Percentiles rank a stretch among this genome's conserved stretches.
Evolutionary conservation across 371 early-diverging fungal genomes (phyloP).

Genomic region (Nosema granulosis): DNA sequence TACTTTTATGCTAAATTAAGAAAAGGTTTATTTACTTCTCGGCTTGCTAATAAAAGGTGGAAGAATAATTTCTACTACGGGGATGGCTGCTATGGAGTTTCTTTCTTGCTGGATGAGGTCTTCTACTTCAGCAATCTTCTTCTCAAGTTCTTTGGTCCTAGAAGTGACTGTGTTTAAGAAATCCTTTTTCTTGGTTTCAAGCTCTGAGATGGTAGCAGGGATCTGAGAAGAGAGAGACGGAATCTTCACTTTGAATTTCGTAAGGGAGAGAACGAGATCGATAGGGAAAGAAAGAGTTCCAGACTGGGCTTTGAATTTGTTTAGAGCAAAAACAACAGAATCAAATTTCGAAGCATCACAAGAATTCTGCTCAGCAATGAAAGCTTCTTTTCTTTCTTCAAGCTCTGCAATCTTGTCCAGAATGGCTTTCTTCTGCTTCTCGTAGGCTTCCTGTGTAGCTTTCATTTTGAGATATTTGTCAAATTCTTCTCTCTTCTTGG

Average conservation of each 20-base stretch:
- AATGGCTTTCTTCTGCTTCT: conserved; percentile 55
- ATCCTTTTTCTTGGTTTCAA: conserved; percentile 27
- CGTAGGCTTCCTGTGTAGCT: conserved; percentile 41
- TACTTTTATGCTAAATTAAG: too few relatives aligned
- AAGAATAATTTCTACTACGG: background rate
- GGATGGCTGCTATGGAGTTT: conserved; percentile 21
- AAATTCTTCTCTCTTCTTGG: conserved; percentile 52
- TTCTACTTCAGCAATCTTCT: conserved; percentile 27
- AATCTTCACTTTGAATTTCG: conserved; percentile 39
- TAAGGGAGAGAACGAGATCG: conserved; percentile 28
- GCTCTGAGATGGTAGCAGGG: conserved; percentile 10
- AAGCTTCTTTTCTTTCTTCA: conserved; percentile 37
- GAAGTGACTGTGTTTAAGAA: conserved; percentile 22
- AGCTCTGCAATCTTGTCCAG: conserved; percentile 45
- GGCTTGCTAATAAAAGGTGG: conserved; percentile 6
- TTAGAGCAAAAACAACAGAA: conserved; percentile 29
- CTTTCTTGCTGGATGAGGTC: conserved; percentile 37
- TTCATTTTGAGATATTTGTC: conserved; percentile 43
- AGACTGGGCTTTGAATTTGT: background rate
- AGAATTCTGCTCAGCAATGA: conserved; percentile 37
- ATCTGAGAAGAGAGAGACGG: conserved; percentile 13
- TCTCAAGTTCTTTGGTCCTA: conserved; percentile 22
- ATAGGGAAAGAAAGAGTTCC: conserved; percentile 30
- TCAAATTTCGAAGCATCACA: conserved; percentile 61
- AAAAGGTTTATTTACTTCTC: conserved; percentile 2